Evolutionary conservation across 306 rosid species (phyloP), one percentile per base, ranked within the genome.

Genomic region (Quercus glauca): DNA sequence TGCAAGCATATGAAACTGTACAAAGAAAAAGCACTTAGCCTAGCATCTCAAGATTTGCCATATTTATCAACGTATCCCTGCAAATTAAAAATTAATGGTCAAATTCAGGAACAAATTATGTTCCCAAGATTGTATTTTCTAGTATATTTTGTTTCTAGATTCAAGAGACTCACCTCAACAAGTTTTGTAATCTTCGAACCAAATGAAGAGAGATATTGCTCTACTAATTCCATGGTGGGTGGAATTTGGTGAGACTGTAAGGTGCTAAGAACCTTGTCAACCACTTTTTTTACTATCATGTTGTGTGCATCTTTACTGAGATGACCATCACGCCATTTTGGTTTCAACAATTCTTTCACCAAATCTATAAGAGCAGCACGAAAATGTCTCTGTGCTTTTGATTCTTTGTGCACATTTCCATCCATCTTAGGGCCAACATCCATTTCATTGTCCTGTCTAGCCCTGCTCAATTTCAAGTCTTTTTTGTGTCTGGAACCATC

Each of bases 31-130:
- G 80, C 83, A 79, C 70, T 80, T 53, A 61, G 79, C 79, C 84
- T 71, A 58, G 83, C 85, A 81, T 80, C 86, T 94, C 91, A 90
- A 61, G 91, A 78, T 81, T 93, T 95, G 28, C 97, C 91, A 88
- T 91, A 91, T 89, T 91, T 95, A 76, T 81, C 88, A 65, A 91
- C 91, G 83, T 95, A 95, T 80, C 94, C 99, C 99, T 95, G 98
- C 94, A 90, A 80, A 82, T 60, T 70, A 85, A 86, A 86, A 49
- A 84, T 20, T 78, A n/a, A 59, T 53, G 28, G 87, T 91, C 80
- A 90, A 86, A 82, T 41, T 52, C 73, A n/a, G 25, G 78, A 70
- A 73, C 58, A 82, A 58, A 61, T 63, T 79, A 77, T 64, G 74
- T 45, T 5, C 23, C 77, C 71, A 82, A 23, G 73, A 53, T 43